phyloP scores from a whole-genome alignment of 1,284 basidiomycete species.

The Leucoagaricus sp. region DNA sequence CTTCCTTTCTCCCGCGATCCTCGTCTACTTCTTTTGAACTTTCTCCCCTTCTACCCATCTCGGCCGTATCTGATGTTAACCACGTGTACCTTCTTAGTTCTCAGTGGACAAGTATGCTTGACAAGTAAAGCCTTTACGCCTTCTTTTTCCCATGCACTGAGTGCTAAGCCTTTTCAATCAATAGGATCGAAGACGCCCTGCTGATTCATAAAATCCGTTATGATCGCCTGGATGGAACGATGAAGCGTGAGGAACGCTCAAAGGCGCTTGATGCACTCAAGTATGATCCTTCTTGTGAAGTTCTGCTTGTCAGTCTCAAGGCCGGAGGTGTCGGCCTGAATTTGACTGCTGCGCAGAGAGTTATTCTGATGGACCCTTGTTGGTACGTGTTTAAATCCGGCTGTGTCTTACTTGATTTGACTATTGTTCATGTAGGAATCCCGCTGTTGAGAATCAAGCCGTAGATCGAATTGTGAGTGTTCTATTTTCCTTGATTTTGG shows the following conservation, averaged over 20 bases:
- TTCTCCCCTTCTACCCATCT: not conserved
- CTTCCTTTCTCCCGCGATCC: too few relatives aligned
- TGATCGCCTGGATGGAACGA: constrained; percentile 92
- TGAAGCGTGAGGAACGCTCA: constrained; percentile 92
- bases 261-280: constrained; percentile 90
- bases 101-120: constrained; percentile 96
- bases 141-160: constrained; percentile 9
- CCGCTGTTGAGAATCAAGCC: constrained; percentile 95
- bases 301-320: constrained; percentile 92
- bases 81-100: constrained; percentile 51
- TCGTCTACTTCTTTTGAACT: not conserved
- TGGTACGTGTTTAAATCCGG: constrained; percentile 60
- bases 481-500: not conserved
- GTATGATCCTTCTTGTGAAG: constrained; percentile 82
- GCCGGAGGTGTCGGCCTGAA: constrained; percentile 98
- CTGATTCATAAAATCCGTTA: constrained; percentile 81
- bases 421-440: constrained; percentile 67
- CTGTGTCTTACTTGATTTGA: not conserved
- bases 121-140: constrained; percentile 61
- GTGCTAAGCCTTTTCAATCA: constrained; percentile 11
- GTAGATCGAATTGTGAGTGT: constrained; percentile 83
- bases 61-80: not conserved
- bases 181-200: constrained; percentile 86
- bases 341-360: constrained; percentile 88
- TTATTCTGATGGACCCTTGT: constrained; percentile 95